Base-by-base conservation (phyloP, 1,139 yeast species). In the Debaryomycetaceae sp. region DNA sequence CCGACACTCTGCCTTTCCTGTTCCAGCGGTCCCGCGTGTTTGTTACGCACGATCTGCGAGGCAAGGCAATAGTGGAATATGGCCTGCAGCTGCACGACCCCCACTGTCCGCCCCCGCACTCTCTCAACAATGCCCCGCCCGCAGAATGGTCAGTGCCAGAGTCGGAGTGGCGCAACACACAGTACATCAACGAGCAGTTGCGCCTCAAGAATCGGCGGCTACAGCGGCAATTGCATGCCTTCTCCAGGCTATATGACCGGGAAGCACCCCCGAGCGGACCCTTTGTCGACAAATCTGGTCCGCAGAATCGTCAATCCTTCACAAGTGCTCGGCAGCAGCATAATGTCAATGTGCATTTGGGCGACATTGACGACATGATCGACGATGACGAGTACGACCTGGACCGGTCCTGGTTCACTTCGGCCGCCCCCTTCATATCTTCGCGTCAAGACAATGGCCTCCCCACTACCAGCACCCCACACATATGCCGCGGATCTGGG, bases 31-130 rank as follows among this genome's bases (percentile, higher is more conserved):
- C 55, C 59, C 58, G 57, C 35, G 58, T 61, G 19, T 70, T 68
- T 39, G 50, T 58, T 4, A 62, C 68, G 13, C 73, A 68, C 37
- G 72, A 68, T 39, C 44, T 58, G 18, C 53, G 62, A 28, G 73
- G 73, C 7, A 56, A 53, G 25, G 35, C 30, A 23, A 34, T 41
- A 2, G 36, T 30, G 5, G 42, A 41, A 23, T 40, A 37, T 28
- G 32, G 37, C 16, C 13, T 24, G 14, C 25, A 27, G 4, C 29
- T 27, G 7, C 22, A 27, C 3, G 23, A 33, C 5, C 8, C 20
- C 8, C 8, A 7, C 10, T 7, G 8, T 6, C 8, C 20, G 20
- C 20, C 20, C 10, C 20, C 20, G 10, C n/a, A n/a, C n/a, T n/a
- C n/a, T n/a, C n/a, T n/a, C n/a, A 18, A 18, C 20, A 18, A 18